Conservation (phyloP, 208 protist genomes). For the Leishmania mexicana region DNA sequence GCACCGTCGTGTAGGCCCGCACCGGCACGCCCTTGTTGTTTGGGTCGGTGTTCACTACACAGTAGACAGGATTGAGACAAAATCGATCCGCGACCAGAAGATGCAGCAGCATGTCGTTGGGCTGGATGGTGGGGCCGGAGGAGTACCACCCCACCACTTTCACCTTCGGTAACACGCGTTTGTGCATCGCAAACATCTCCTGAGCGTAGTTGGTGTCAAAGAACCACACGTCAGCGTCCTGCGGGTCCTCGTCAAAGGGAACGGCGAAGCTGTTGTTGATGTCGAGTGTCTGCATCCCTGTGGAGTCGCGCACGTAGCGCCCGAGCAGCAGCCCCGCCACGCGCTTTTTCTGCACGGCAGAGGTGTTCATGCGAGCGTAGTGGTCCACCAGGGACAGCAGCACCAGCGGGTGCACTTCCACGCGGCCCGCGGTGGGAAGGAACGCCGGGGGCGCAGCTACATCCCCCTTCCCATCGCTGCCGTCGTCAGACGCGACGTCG, state of each 20-base stretch:
- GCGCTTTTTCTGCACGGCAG: constrained; percentile 91
- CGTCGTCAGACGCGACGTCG: constrained; percentile 29
- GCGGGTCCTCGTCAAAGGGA: constrained; percentile 99
- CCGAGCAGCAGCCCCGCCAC: constrained; percentile 98
- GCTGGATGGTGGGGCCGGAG: constrained; percentile 96
- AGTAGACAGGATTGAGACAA: constrained; percentile 91
- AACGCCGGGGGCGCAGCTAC: constrained; percentile 27
- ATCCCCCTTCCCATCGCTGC: constrained; percentile 25
- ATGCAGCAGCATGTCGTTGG: constrained; percentile 98
- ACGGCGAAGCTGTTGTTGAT: constrained; percentile 99
- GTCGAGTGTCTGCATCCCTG: constrained; percentile 72
- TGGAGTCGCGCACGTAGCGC: constrained; percentile 55
- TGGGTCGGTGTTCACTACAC: constrained; percentile 91
- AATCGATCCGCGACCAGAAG: constrained; percentile 95
- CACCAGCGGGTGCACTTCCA: constrained; percentile 98
- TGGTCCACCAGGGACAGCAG: constrained; percentile 99
- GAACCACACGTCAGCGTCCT: constrained; percentile 98
- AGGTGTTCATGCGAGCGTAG: constrained; percentile 97
- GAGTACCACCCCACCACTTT: constrained; percentile 99
- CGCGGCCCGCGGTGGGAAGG: constrained; percentile 68
- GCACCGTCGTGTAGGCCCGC: constrained; percentile 91
- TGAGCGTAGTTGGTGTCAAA: constrained; percentile 96
- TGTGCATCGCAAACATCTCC: constrained; percentile 99
- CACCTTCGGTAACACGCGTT: constrained; percentile 98
- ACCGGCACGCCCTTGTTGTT: constrained; percentile 90